Percentiles rank a stretch among this genome's conserved stretches.
Evolutionary conservation across 371 early-diverging fungal genomes (phyloP).

Genomic region (Amoeboaphelidium protococcarum): DNA sequence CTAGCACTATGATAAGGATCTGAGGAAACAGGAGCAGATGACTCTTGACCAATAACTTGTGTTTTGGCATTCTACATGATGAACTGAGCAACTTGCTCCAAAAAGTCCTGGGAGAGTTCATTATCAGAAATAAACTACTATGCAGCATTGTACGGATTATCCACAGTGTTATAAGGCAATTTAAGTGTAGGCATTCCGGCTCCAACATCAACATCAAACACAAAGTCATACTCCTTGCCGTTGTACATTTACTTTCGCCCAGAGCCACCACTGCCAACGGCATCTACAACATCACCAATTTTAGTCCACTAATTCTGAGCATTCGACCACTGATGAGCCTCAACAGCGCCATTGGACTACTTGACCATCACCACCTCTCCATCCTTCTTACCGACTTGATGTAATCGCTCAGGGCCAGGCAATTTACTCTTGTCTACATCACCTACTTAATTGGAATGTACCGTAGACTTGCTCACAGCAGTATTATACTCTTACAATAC

Average conservation of each 20-base stretch:
- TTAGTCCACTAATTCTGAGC: constrained; percentile 45
- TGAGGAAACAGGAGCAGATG: neutral
- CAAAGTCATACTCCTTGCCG: constrained; percentile 85
- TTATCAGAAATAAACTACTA: constrained; percentile 57
- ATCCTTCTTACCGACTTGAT: constrained; percentile 22
- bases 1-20: neutral
- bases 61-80: constrained; percentile 57
- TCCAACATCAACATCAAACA: constrained; percentile 85
- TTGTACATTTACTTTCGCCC: constrained; percentile 41
- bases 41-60: neutral
- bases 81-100: constrained; percentile 82
- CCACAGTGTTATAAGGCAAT: constrained; percentile 68
- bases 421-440: constrained; percentile 38
- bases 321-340: constrained; percentile 32
- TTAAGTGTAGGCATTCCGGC: constrained; percentile 49
- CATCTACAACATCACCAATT: constrained; percentile 82
- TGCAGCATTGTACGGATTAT: constrained; percentile 80
- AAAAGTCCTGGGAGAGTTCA: constrained; percentile 42
- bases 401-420: constrained; percentile 13
- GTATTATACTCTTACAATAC: neutral
- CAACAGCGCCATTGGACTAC: constrained; percentile 6
- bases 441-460: constrained; percentile 11
- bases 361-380: constrained; percentile 72
- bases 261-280: constrained; percentile 33
- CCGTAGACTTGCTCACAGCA: constrained; percentile 30